A percentile compares a stretch with the other conserved stretches of the same genome.
phyloP scores from a whole-genome alignment of 495 filamentous ascomycete species.

The Bombardia bombarda region DNA sequence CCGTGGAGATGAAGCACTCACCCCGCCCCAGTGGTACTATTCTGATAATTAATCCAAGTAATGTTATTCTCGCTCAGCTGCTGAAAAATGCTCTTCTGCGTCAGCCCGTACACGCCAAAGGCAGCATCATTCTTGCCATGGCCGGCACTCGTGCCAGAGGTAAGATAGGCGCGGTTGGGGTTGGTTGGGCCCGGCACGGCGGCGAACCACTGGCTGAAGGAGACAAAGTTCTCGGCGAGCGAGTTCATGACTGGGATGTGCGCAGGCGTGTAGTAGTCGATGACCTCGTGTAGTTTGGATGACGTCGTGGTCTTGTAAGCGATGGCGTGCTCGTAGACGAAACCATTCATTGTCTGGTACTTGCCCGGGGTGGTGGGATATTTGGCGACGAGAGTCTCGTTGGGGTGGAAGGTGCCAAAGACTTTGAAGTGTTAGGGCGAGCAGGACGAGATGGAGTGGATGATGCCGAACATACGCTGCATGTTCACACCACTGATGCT shows the following conservation, averaged over 20 bases:
- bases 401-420: conserved; percentile 36
- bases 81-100: conserved; percentile 41
- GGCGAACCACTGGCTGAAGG: conserved; percentile 47
- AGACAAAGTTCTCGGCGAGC: conserved; percentile 43
- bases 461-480: too few relatives aligned
- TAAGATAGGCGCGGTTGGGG: conserved; percentile 41
- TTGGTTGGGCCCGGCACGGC: conserved; percentile 41
- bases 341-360: too few relatives aligned
- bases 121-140: conserved; percentile 39
- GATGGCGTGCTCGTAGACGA: conserved; percentile 40
- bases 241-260: conserved; percentile 39
- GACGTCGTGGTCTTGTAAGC: conserved; percentile 22
- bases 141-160: conserved; percentile 39
- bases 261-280: conserved; percentile 45
- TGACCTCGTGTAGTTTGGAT: conserved; percentile 36
- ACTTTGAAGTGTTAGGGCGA: too few relatives aligned
- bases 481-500: conserved; percentile 43
- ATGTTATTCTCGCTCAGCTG: conserved; percentile 34
- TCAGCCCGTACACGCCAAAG: conserved; percentile 33
- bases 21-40: conserved; percentile 12
- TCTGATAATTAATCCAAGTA: conserved; percentile 42
- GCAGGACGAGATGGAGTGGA: too few relatives aligned
- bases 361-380: conserved; percentile 17
- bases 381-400: conserved; percentile 30
- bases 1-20: too few relatives aligned